Evolutionary conservation across 164 flowering plant genomes (phyloP).

Genomic region (Macadamia integrifolia): DNA sequence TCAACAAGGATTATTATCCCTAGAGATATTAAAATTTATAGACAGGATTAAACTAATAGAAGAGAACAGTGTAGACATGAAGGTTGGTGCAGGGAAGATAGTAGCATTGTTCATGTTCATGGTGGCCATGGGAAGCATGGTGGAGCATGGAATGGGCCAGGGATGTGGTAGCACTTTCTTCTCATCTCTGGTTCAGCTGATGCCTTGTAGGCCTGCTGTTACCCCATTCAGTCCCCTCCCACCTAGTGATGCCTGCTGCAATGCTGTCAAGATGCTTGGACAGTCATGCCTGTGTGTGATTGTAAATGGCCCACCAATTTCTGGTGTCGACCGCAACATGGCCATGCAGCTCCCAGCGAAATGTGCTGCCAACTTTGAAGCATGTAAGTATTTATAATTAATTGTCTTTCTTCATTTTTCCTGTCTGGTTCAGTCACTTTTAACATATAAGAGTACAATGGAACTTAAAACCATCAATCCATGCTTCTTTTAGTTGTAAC

Average conservation of each 20-base stretch:
- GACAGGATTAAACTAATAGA: not conserved
- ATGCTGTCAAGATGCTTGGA: constrained; percentile 55
- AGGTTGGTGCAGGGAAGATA: constrained; percentile 10
- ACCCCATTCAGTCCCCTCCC: constrained; percentile 67
- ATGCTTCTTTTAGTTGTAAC: no score
- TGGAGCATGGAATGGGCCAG: constrained; percentile 27
- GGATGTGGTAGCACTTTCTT: constrained; percentile 71
- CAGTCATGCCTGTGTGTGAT: constrained; percentile 82
- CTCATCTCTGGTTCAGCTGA: constrained; percentile 67
- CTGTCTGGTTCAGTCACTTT: no score
- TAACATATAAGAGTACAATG: no score
- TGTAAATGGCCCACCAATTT: constrained; percentile 76
- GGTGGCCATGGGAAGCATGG: constrained; percentile 25
- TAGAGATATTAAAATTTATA: no score
- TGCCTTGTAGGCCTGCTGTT: constrained; percentile 80
- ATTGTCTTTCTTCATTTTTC: no score
- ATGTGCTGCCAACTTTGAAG: constrained; percentile 66
- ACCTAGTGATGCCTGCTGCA: constrained; percentile 76
- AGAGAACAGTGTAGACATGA: constrained; percentile 21
- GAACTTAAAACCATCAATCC: no score
- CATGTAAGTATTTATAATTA: constrained; percentile 31
- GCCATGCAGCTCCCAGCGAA: constrained; percentile 72
- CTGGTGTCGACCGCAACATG: constrained; percentile 79
- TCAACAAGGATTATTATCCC: not conserved
- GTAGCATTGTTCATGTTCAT: constrained; percentile 21